phyloP scores from a whole-genome alignment of 805 yeast species.

The Nakazawaea holstii region DNA sequence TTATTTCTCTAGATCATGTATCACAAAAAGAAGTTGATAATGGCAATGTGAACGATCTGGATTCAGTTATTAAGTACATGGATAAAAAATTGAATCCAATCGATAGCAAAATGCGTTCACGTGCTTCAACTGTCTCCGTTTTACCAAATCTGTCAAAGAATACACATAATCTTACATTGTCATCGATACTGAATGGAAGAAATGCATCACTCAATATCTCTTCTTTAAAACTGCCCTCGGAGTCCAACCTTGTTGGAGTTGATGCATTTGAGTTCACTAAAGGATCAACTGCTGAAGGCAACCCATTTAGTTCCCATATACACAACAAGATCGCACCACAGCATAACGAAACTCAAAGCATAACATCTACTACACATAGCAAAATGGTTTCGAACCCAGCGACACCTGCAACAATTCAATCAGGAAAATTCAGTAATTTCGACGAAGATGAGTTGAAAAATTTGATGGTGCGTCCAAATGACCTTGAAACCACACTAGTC shows the following conservation, averaged over 20 bases:
- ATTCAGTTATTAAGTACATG: slow-evolving; percentile 11
- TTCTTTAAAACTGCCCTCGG: neutral
- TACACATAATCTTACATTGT: too few species aligned
- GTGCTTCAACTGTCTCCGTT: slow-evolving; percentile 2
- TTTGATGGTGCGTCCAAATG: slow-evolving; percentile 10
- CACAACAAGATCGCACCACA: too few species aligned
- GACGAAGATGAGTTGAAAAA: slow-evolving; percentile 6
- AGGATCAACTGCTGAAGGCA: neutral
- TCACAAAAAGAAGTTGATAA: neutral
- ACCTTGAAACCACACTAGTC: slow-evolving; percentile 7
- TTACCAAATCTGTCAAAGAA: too few species aligned
- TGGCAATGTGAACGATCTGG: slow-evolving; percentile 4
- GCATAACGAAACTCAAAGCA: neutral
- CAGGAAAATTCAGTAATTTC: slow-evolving; percentile 1
- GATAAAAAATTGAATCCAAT: slow-evolving; percentile 7
- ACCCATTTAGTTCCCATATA: neutral
- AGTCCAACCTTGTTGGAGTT: neutral
- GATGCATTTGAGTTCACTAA: neutral
- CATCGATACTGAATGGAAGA: neutral
- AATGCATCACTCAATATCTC: neutral
- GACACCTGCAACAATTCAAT: neutral
- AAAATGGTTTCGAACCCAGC: neutral
- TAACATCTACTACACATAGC: too few species aligned
- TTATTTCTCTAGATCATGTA: neutral
- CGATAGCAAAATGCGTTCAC: neutral